Conservation (phyloP, 1,284 basidiomycete species). For the Stereum hirsutum region DNA sequence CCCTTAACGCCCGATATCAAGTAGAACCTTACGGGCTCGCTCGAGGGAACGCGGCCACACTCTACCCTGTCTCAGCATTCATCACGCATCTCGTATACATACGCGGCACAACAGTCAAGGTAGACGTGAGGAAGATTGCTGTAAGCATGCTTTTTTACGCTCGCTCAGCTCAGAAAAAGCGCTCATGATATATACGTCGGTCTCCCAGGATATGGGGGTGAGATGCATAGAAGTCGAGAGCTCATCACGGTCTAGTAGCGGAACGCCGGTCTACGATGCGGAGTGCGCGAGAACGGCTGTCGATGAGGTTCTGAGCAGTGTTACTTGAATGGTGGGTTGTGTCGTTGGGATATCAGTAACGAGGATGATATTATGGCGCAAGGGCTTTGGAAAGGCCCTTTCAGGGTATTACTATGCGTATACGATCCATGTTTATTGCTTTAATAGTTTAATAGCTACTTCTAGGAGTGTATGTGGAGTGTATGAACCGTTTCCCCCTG, state of each 20-base stretch:
- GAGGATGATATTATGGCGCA: no score
- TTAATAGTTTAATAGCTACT: no score
- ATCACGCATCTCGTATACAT: constrained; percentile 83
- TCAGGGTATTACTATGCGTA: no score
- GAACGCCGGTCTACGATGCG: constrained; percentile 39
- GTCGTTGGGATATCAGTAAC: no score
- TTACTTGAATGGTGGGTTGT: not conserved
- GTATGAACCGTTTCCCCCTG: no score
- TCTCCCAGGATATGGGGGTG: constrained; percentile 47
- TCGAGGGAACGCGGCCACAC: constrained; percentile 51
- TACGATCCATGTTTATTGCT: no score
- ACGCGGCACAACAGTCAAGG: constrained; percentile 46
- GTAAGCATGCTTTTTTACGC: constrained; percentile 32
- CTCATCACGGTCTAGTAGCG: constrained; percentile 11
- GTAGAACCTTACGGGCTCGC: constrained; percentile 37
- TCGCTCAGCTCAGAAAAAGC: not conserved
- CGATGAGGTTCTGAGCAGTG: constrained; percentile 29
- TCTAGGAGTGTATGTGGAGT: no score
- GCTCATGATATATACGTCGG: not conserved
- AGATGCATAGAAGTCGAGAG: constrained; percentile 38
- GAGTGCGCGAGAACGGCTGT: constrained; percentile 39
- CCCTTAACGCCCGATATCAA: constrained; percentile 59
- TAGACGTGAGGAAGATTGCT: constrained; percentile 52
- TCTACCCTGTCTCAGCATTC: constrained; percentile 62
- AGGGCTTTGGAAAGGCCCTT: no score